Percentiles rank a stretch among this genome's conserved stretches.
These are phyloP conservation scores for Nelumbo lutea DNA, from an alignment of 164 flowering plant genomes.

Conservation along the genomic window DNA sequence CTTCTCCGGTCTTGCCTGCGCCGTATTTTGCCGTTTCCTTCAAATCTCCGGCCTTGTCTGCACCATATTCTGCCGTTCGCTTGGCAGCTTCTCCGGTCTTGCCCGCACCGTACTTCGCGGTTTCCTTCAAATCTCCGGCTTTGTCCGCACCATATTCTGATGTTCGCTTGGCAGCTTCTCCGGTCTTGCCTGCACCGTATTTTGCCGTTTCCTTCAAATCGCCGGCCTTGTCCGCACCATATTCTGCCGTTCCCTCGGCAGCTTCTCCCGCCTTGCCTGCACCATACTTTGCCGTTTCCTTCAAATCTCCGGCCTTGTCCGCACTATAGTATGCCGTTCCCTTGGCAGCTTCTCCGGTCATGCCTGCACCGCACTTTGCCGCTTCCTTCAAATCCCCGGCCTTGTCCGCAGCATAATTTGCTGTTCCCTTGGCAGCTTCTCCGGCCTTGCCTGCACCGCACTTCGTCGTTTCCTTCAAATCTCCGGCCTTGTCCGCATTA, in stretches of 20 bases:
- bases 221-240: constrained; percentile 7
- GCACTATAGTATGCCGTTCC: constrained; percentile 5
- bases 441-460: constrained; percentile 5
- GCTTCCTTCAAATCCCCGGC: neutral
- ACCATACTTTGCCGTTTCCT: neutral
- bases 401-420: constrained; percentile 8
- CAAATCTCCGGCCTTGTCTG: too few relatives aligned
- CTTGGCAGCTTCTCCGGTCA: neutral
- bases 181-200: constrained; percentile 10
- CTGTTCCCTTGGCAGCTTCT: constrained; percentile 8
- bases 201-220: constrained; percentile 9
- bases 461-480: neutral
- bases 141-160: too few relatives aligned
- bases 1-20: constrained; percentile 1
- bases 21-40: neutral
- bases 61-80: too few relatives aligned
- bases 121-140: too few relatives aligned
- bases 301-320: too few relatives aligned
- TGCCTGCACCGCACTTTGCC: neutral
- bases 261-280: neutral
- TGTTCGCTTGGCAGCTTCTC: too few relatives aligned
- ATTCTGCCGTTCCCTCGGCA: neutral
- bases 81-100: too few relatives aligned
- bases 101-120: too few relatives aligned
- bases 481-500: neutral